phyloP scores from a whole-genome alignment of 2,329 filamentous ascomycete species.

The Epichloe scottii region DNA sequence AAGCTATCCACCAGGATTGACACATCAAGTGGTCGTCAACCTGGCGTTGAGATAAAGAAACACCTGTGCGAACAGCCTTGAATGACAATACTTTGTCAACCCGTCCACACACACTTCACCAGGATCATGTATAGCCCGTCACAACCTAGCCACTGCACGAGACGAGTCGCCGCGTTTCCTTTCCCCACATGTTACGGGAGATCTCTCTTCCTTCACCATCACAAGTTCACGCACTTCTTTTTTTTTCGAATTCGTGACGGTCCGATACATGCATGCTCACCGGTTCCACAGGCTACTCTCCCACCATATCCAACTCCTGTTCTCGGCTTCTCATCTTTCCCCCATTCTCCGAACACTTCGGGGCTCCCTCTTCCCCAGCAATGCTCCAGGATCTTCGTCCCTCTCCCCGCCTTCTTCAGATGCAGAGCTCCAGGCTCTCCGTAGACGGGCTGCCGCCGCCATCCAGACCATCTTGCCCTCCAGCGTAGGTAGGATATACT shows the following conservation, averaged over 20 bases:
- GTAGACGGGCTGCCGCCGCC: slow-evolving; percentile 52
- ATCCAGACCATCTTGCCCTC: slow-evolving; percentile 36
- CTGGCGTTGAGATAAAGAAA: background rate
- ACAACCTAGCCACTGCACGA: slow-evolving; percentile 1
- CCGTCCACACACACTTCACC: background rate
- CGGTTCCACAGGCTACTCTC: slow-evolving; percentile 40
- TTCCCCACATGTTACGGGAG: slow-evolving; percentile 4
- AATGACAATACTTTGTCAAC: background rate
- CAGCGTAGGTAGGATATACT: slow-evolving; percentile 36
- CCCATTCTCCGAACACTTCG: slow-evolving; percentile 58
- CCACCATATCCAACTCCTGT: slow-evolving; percentile 41
- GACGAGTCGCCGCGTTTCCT: background rate
- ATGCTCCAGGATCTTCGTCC: slow-evolving; percentile 54
- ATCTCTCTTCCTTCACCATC: background rate
- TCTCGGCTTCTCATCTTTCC: slow-evolving; percentile 53
- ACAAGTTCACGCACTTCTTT: slow-evolving; percentile 8
- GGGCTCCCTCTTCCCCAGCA: slow-evolving; percentile 75
- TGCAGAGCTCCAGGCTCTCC: slow-evolving; percentile 47
- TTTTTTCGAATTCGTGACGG: background rate
- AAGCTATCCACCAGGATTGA: background rate
- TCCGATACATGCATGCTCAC: slow-evolving; percentile 10
- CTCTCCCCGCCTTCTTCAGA: slow-evolving; percentile 47
- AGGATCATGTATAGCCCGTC: background rate
- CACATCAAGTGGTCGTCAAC: background rate
- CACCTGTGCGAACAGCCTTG: background rate